phyloP scores from a whole-genome alignment of 805 yeast genomes.

The Yarrowia sp. region DNA sequence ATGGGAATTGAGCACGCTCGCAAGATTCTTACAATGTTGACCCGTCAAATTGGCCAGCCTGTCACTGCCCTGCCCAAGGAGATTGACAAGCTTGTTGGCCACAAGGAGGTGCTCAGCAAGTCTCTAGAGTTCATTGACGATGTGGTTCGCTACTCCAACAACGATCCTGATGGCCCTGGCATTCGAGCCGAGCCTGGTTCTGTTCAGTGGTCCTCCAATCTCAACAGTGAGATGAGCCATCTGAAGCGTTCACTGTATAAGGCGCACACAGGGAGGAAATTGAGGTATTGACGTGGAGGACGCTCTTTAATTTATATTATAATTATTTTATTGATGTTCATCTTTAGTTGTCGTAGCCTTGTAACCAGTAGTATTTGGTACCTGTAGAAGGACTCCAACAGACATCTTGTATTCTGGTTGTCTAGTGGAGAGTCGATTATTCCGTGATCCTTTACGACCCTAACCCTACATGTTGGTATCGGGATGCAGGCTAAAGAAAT shows the following conservation, averaged over 20 bases:
- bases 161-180: constrained; percentile 14
- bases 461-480: neutral
- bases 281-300: neutral
- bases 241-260: neutral
- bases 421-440: no score
- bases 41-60: neutral
- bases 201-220: neutral
- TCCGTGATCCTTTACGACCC: no score
- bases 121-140: constrained; percentile 1
- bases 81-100: neutral
- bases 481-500: neutral
- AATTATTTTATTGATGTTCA: neutral
- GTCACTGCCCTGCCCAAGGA: constrained; percentile 2
- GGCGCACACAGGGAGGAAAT: neutral
- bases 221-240: neutral
- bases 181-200: neutral
- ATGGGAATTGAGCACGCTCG: constrained; percentile 1
- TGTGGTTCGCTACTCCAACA: neutral
- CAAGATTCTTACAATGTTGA: neutral
- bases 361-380: no score
- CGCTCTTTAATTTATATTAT: neutral
- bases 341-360: neutral
- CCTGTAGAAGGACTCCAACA: no score
- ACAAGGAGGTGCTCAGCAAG: neutral
- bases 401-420: no score